Evolutionary conservation across 2,329 filamentous ascomycete species (phyloP).

Genomic region (Sclerotinia nivalis): DNA sequence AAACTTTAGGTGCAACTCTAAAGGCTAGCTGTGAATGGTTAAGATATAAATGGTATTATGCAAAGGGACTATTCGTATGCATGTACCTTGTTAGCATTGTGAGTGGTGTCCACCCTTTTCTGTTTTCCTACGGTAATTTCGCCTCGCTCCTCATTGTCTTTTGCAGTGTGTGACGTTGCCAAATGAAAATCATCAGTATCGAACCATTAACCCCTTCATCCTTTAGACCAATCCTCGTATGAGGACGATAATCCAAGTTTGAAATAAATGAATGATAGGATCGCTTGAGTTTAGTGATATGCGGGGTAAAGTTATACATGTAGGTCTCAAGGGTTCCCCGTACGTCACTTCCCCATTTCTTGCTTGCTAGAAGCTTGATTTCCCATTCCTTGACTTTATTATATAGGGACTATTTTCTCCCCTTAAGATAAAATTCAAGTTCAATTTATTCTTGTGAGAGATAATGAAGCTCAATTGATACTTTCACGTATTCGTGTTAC

Average conservation of each 20-base stretch:
- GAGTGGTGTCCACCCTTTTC: not conserved
- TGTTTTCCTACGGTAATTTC: not conserved
- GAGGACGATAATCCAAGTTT: conserved; percentile 3
- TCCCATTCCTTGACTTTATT: not conserved
- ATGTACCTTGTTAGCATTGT: not conserved
- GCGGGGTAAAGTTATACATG: not conserved
- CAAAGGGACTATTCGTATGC: not conserved
- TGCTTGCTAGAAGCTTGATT: conserved; percentile 16
- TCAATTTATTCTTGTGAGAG: not conserved
- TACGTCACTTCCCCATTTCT: conserved; percentile 12
- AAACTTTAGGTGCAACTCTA: not conserved
- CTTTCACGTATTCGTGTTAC: not conserved
- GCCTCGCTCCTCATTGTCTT: not conserved
- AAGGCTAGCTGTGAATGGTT: not conserved
- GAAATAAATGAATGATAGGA: not conserved
- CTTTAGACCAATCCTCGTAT: not conserved
- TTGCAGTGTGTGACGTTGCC: conserved; percentile 3
- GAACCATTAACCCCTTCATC: not conserved
- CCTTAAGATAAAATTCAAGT: not conserved
- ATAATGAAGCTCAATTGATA: not conserved
- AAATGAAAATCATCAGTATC: not conserved
- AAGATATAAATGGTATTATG: not conserved
- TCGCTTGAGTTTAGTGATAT: not conserved
- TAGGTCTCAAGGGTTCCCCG: conserved; percentile 5
- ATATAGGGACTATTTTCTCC: not conserved